Evolutionary conservation across 2,329 filamentous ascomycete species (phyloP), one percentile per base, ranked within the genome.

Genomic region (Penicillium concentricum): DNA sequence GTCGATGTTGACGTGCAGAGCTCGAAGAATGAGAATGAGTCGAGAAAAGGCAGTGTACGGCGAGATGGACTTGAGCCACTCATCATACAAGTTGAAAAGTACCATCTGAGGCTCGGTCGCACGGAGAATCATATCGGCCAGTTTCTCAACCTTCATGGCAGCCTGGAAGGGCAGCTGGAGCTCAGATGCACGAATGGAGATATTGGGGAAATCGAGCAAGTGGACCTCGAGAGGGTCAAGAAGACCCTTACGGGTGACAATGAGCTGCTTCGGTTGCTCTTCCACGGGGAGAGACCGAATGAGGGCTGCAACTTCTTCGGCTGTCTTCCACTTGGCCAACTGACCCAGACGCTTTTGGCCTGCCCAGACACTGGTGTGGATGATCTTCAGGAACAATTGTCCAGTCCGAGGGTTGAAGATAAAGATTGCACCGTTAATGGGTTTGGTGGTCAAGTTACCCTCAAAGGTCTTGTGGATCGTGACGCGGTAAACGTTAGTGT

Each of bases 101-200:
- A 99, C 94, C 94, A 99, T 99, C 78, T 99, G 94, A n/a, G 94
- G 94, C 73, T 97, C 94, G 0, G 94, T 99, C 2, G 94, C 95
- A 66, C 92, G 89, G 44, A 99, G 80, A 68, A 99, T 99, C 93
- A 99, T 97, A 78, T 99, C 95, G 64, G 93, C 95, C 44, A 99
- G 84, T 77, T 99, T 99, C 78, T 99, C 94, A 2, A 99, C 92
- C 82, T 99, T 99, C 93, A 99, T 99, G 0, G 95, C 95, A 54
- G 94, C 94, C 77, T 99, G 95, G 89, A 99, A 99, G 2, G 94
- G 94, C 62, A 99, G 81, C 75, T 99, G 94, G 66, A 99, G 79
- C 76, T 99, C 94, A 0, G 94, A 99, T 12, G 94, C 94, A 66
- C 94, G 90, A 67, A 99, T 99, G 2, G 94, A 97, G 64, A 99